A percentile compares a stretch with the other conserved stretches of the same genome.
These are phyloP conservation scores for Linanthus parryae DNA, from an alignment of 148 eudicot genomes.

Conservation along the genomic window DNA sequence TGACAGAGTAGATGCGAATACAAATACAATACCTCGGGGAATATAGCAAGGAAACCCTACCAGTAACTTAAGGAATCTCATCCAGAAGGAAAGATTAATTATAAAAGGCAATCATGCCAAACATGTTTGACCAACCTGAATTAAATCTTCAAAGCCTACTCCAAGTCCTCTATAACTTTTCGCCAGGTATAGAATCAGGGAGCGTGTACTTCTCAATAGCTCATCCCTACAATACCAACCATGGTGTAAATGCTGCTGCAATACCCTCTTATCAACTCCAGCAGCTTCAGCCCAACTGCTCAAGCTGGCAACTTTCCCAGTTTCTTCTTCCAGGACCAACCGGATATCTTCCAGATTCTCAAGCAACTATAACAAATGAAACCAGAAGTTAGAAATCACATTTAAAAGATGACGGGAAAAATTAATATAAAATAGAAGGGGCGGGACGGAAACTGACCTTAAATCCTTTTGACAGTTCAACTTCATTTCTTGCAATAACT, in stretches of 20 bases:
- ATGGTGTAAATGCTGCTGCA: slow-evolving; percentile 48
- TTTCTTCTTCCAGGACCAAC: slow-evolving; percentile 51
- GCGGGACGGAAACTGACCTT: slow-evolving; percentile 46
- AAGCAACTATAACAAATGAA: slow-evolving; percentile 47
- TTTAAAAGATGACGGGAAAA: neutral
- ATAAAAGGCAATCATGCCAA: neutral
- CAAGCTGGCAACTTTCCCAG: slow-evolving; percentile 45
- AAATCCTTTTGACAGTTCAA: slow-evolving; percentile 64
- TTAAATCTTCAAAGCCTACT: slow-evolving; percentile 62
- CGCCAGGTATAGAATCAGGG: slow-evolving; percentile 68
- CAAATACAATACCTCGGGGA: too few relatives aligned
- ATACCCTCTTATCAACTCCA: slow-evolving; percentile 49
- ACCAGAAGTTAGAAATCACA: slow-evolving; percentile 10
- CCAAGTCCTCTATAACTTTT: slow-evolving; percentile 68
- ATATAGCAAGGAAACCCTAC: too few relatives aligned
- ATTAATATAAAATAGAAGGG: neutral
- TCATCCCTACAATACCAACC: slow-evolving; percentile 83
- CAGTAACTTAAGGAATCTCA: too few relatives aligned
- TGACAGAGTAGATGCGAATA: too few relatives aligned
- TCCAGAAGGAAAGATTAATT: too few relatives aligned
- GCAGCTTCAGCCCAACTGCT: slow-evolving; percentile 88
- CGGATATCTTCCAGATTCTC: slow-evolving; percentile 66
- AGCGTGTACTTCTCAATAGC: slow-evolving; percentile 66
- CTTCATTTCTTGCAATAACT: slow-evolving; percentile 56
- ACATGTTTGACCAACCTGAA: slow-evolving; percentile 44